Evolutionary conservation across 2,329 filamentous ascomycete species (phyloP).

Genomic region (Alternaria solani): DNA sequence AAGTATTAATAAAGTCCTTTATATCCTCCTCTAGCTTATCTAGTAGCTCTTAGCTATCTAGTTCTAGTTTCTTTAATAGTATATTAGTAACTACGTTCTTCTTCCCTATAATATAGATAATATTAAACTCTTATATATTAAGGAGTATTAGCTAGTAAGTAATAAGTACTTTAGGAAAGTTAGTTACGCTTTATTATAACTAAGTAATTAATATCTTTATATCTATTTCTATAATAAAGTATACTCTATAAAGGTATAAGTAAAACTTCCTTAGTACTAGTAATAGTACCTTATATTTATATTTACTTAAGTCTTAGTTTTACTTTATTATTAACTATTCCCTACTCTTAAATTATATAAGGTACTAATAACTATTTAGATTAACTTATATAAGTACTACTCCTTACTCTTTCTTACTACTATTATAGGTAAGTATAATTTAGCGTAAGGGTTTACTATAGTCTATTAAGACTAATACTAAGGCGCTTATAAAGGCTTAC

Average conservation of each 20-base stretch:
- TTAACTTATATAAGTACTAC: no score
- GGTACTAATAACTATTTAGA: neutral
- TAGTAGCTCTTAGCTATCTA: neutral
- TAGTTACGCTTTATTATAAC: neutral
- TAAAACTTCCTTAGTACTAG: neutral
- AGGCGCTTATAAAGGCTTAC: no score
- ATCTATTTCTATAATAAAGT: neutral
- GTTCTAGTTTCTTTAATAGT: neutral
- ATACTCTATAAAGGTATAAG: neutral
- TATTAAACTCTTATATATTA: neutral
- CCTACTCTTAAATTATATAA: neutral
- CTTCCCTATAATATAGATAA: neutral
- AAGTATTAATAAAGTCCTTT: neutral
- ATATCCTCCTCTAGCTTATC: neutral
- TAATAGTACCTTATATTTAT: neutral
- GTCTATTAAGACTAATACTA: no score
- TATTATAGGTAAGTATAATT: no score
- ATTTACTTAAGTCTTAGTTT: neutral
- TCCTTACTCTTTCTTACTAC: no score
- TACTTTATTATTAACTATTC: neutral
- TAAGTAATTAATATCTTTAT: neutral
- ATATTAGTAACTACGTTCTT: no score
- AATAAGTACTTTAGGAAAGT: neutral
- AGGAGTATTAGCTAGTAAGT: neutral
- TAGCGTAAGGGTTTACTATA: no score